Evolutionary conservation across 352 stramenopile species (phyloP), one percentile per base, ranked within the genome.

Genomic region (Phytophthora parvispora): DNA sequence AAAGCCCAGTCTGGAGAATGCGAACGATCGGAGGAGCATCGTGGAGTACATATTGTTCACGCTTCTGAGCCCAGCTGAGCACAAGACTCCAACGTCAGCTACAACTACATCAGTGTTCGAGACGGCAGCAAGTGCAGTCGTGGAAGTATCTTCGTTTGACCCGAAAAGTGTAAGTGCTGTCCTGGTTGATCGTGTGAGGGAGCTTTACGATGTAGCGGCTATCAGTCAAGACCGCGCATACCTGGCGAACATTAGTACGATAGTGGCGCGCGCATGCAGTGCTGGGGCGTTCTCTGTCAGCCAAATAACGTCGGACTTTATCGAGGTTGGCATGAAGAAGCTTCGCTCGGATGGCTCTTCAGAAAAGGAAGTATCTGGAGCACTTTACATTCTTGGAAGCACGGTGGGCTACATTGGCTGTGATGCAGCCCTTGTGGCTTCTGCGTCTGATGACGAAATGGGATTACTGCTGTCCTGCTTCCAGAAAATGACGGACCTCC

Each of bases 31-130:
- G 9, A 69, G 53, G 10, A 53, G 68, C 36, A 60, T 91, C 6
- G 47, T 88, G 40, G 74, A 81, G 28, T 91, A 86, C 60, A 79
- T 93, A 40, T 45, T 84, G 4, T 60, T 81, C 10, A 90, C 81
- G 2, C 64, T 93, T 20, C 55, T 91, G 32, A 51, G 43, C 34
- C 52, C 34, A 66, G 12, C 31, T 22, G 59, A 59, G 24, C 29
- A 68, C 22, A 20, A 56, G 0, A 27, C 65, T 32, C 31, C 24
- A 25, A 2, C n/a, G 43, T 20, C n/a, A 7, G 4, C 64, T 2
- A 43, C 29, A 13, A 27, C 27, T 4, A 50, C 51, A 6, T 64
- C 28, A 6, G 53, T 89, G 6, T 81, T 77, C 54, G 65, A 89
- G 56, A 74, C 72, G 9, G 64, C 79, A 36, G 78, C 81, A 31